These are phyloP conservation scores for Lachancea thermotolerans DNA, from an alignment of 805 yeast genomes.

Conservation along the genomic window DNA sequence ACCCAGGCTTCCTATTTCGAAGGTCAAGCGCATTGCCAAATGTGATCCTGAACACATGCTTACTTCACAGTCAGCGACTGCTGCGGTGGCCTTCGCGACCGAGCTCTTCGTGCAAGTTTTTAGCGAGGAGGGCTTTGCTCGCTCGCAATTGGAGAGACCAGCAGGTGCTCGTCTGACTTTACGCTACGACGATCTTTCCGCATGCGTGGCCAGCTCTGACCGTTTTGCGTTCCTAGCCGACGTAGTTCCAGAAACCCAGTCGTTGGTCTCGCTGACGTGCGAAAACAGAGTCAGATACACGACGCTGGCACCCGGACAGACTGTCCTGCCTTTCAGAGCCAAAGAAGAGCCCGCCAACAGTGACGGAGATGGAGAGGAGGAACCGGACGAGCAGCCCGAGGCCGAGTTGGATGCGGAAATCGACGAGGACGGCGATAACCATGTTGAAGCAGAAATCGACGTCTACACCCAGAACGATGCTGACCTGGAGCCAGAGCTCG, in stretches of 20 bases:
- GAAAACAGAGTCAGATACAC: conserved; percentile 26
- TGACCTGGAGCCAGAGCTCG: conserved; percentile 10
- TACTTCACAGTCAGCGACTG: conserved; percentile 19
- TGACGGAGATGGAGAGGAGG: conserved; percentile 6
- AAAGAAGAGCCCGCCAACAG: conserved; percentile 5
- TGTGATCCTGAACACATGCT: conserved; percentile 24
- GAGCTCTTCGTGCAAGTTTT: conserved; percentile 21
- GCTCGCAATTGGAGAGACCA: conserved; percentile 17
- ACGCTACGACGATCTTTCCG: conserved; percentile 21
- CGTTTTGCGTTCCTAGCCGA: conserved; percentile 20
- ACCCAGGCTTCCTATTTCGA: conserved; percentile 22
- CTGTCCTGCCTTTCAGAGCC: conserved; percentile 7
- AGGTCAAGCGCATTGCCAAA: conserved; percentile 24
- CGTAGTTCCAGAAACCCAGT: conserved; percentile 22
- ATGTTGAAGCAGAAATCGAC: background rate
- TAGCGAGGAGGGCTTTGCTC: conserved; percentile 17
- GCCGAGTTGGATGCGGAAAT: conserved; percentile 8
- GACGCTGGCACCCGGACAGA: conserved; percentile 14
- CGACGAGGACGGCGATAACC: conserved; percentile 9
- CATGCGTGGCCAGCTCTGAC: conserved; percentile 14
- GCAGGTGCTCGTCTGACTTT: conserved; percentile 15
- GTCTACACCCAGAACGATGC: conserved; percentile 10
- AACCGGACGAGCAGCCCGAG: conserved; percentile 5
- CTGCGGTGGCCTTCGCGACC: conserved; percentile 24
- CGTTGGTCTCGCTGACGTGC: conserved; percentile 18